Base-by-base conservation (phyloP, 2,329 filamentous ascomycete genomes). In the Lanzia echinophila region DNA sequence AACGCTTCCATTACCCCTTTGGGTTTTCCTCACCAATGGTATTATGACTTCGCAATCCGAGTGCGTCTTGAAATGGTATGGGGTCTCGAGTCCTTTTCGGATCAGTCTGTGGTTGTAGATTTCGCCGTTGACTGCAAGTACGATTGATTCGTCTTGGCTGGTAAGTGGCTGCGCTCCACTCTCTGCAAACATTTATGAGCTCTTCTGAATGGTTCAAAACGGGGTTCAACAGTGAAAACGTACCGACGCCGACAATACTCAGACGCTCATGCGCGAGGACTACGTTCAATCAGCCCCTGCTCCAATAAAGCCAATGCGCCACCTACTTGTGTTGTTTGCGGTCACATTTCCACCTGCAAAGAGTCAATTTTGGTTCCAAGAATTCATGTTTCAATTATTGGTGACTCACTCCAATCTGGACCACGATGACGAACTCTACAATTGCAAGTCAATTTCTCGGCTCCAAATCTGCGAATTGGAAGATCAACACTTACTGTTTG, bases 21-120 rank as follows among this genome's bases (percentile, higher is more conserved):
- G 31, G 19, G 22, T 19, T 24, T 49, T 36, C 34, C 83, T 70
- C 80, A 95, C 90, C 79, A 99, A 73, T 63, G 95, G 94, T 69
- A 99, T 96, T 73, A 99, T 95, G 69, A 99, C 92, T 74, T 99
- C 94, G 74, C 94, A 99, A 70, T 99, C 94, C 36, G 92, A 97
- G 69, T 94, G 87, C 62, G 94, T 99, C 84, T 96, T 96, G 84
- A 97, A 99, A 73, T 91, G 86, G 74, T 96, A 96, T 36, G 84
- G 81, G 57, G 78, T 83, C 74, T 89, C 89, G 66, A 96, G 77
- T 65, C 78, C 78, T 76, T 96, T 97, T 70, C 94, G 87, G 68
- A 99, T 79, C 67, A 96, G 82, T 70, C 92, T 88, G 76, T 99
- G 94, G 84, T 99, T 99, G 81, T 99, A 99, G 71, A 99, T 99